Conservation (phyloP, 2,329 filamentous ascomycete genomes). For the Xylariaceae sp. region DNA sequence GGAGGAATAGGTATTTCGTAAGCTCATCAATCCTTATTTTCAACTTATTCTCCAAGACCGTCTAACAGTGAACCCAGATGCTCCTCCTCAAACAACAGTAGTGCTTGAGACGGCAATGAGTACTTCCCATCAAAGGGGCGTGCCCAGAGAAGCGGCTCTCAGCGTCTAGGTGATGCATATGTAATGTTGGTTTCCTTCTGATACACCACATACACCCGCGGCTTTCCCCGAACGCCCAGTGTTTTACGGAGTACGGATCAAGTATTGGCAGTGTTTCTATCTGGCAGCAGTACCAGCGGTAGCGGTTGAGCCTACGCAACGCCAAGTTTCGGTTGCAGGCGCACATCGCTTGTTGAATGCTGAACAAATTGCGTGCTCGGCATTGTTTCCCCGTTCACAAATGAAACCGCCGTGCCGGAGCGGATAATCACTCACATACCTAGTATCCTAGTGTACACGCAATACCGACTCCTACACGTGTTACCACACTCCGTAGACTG, state of each 20-base stretch:
- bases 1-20: too few species aligned
- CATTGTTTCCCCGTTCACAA: constrained; percentile 14
- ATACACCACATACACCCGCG: constrained; percentile 13
- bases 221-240: constrained; percentile 3
- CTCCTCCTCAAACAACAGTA: too few species aligned
- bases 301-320: not conserved
- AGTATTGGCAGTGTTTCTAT: not conserved
- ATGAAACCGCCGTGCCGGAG: constrained; percentile 9
- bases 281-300: not conserved
- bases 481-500: constrained; percentile 4
- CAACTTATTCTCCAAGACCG: too few species aligned
- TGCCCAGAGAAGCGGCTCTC: not conserved
- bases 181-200: constrained; percentile 14
- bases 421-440: constrained; percentile 13
- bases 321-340: constrained; percentile 15
- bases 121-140: not conserved
- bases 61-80: too few species aligned
- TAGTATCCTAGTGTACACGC: not conserved
- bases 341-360: constrained; percentile 14
- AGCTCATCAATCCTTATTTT: too few species aligned
- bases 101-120: too few species aligned
- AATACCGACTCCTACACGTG: not conserved
- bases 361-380: constrained; percentile 8
- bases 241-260: too few species aligned
- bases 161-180: constrained; percentile 5